These are phyloP conservation scores for Chytriomyces confervae DNA, from an alignment of 192 early-diverging fungal species.

Conservation along the genomic window DNA sequence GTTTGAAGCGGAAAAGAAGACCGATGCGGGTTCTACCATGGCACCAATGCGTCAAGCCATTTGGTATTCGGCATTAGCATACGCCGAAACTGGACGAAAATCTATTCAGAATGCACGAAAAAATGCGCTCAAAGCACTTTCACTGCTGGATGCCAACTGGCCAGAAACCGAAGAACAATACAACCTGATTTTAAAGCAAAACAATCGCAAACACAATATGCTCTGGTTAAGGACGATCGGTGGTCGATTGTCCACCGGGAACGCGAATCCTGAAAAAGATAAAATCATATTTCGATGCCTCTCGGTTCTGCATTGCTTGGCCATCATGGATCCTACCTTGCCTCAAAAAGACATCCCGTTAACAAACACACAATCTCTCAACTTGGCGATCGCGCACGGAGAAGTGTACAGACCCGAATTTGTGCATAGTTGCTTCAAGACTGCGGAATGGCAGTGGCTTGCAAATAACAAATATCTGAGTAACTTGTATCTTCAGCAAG, in stretches of 20 bases:
- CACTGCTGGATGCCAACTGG: conserved; percentile 26
- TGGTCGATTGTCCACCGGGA: conserved; percentile 8
- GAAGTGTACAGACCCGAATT: conserved; percentile 25
- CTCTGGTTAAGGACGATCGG: conserved; percentile 22
- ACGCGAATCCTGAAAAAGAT: conserved; percentile 27
- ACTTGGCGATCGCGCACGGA: conserved; percentile 26
- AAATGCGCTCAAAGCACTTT: conserved; percentile 28
- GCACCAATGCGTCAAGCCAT: conserved; percentile 18
- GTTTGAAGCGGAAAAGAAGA: conserved; percentile 29
- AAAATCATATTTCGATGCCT: conserved; percentile 30
- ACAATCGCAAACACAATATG: conserved; percentile 21
- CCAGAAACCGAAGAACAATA: conserved; percentile 30
- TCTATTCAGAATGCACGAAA: conserved; percentile 19
- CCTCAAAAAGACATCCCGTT: conserved; percentile 22
- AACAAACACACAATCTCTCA: conserved; percentile 15
- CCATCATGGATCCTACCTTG: conserved; percentile 21
- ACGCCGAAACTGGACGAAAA: conserved; percentile 18
- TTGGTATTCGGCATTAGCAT: conserved; percentile 36
- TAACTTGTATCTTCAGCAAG: conserved; percentile 26
- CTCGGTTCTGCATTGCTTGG: conserved; percentile 18
- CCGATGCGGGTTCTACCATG: not conserved
- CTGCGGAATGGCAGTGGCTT: conserved; percentile 36
- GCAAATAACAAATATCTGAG: conserved; percentile 27
- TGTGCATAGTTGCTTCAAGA: conserved; percentile 29
- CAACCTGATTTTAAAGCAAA: conserved; percentile 9